These are phyloP conservation scores for Amanita pallidorosea DNA, from an alignment of 768 basidiomycete genomes.

Conservation along the genomic window DNA sequence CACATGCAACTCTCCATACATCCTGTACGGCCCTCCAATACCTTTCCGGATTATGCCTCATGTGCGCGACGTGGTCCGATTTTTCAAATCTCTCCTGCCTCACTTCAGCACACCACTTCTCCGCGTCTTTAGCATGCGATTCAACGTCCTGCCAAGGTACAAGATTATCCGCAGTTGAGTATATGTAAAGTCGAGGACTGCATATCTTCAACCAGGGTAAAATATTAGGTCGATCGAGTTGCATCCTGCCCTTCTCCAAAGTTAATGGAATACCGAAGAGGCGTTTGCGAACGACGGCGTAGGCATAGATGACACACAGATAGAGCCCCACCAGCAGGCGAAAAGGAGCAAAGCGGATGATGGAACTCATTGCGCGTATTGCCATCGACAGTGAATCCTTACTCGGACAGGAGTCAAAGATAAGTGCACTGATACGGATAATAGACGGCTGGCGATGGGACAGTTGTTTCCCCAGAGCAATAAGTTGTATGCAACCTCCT, in stretches of 20 bases:
- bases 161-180: conserved; percentile 30
- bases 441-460: conserved; percentile 2
- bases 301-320: background rate
- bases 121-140: conserved; percentile 21
- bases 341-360: background rate
- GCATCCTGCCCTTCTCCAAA: conserved; percentile 11
- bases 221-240: conserved; percentile 16
- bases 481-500: conserved; percentile 32
- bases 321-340: background rate
- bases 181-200: conserved; percentile 35
- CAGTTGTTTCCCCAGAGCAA: conserved; percentile 23
- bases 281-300: background rate
- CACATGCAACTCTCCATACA: conserved; percentile 24
- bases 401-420: conserved; percentile 39
- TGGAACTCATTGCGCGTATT: conserved; percentile 10
- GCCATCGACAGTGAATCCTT: conserved; percentile 16
- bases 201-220: conserved; percentile 29
- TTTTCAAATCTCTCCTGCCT: conserved; percentile 25
- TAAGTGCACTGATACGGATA: conserved; percentile 19
- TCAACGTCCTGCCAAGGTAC: conserved; percentile 26
- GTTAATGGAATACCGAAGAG: background rate
- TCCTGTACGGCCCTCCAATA: conserved; percentile 31
- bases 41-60: conserved; percentile 26
- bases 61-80: conserved; percentile 36
- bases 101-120: conserved; percentile 21